A percentile compares a stretch with the other conserved stretches of the same genome.
These are phyloP conservation scores for Aspergillus affinis DNA, from an alignment of 495 filamentous ascomycete genomes.

Conservation along the genomic window DNA sequence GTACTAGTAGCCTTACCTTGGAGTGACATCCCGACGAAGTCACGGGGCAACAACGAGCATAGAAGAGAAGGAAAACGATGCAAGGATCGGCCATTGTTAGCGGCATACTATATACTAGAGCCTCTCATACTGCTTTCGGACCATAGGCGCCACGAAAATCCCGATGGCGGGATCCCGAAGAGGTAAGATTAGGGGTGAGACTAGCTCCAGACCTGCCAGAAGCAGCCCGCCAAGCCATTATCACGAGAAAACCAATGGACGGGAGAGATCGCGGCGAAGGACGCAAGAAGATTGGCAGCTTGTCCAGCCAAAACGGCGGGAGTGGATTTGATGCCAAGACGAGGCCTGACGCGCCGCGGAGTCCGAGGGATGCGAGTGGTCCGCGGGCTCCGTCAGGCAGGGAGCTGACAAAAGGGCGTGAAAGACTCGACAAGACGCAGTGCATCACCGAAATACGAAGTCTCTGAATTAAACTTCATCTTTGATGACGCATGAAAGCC, in stretches of 20 bases:
- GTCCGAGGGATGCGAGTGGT: background rate
- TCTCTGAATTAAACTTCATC: background rate
- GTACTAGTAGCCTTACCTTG: background rate
- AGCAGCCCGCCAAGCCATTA: background rate
- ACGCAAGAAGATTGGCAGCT: background rate
- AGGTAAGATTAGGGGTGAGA: background rate
- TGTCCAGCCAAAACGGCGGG: too few species aligned
- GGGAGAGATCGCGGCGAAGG: background rate
- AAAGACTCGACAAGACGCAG: too few species aligned
- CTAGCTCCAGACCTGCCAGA: background rate
- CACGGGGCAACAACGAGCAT: background rate
- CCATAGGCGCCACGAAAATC: background rate
- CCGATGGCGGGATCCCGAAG: background rate
- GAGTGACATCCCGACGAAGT: background rate
- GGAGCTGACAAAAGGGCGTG: background rate
- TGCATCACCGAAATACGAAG: too few species aligned
- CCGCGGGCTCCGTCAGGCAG: too few species aligned
- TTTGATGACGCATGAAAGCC: background rate
- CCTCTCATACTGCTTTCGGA: background rate
- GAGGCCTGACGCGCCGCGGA: background rate
- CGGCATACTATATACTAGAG: background rate
- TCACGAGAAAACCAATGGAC: background rate
- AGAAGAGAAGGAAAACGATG: background rate
- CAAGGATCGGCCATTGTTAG: background rate
- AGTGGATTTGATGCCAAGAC: background rate